Conservation (phyloP, 176 grass and related monocot species). For the Ampelocalamus luodianensis region DNA sequence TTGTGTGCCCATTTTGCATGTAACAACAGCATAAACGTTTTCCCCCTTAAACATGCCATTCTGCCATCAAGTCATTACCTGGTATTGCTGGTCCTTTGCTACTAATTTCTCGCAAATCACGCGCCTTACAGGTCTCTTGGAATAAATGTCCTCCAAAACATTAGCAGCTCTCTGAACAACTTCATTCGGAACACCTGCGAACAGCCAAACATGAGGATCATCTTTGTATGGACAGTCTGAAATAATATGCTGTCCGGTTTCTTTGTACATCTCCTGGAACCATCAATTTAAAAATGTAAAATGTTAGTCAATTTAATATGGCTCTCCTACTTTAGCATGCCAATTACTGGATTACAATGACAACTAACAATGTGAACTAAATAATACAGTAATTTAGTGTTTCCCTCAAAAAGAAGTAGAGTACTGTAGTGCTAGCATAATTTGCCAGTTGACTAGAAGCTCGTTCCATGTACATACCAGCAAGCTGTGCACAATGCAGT, state of each 20-base stretch:
- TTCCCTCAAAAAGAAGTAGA: no score
- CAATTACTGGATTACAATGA: no score
- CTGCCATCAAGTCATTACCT: constrained; percentile 52
- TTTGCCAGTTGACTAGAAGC: constrained; percentile 25
- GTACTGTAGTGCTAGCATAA: not conserved
- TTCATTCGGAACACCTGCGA: constrained; percentile 64
- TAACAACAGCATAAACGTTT: constrained; percentile 41
- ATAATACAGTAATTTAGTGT: no score
- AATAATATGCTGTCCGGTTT: no score
- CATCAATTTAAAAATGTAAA: no score
- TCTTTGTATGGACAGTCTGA: constrained; percentile 21
- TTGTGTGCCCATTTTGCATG: not conserved
- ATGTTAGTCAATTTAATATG: no score
- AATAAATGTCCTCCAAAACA: constrained; percentile 73
- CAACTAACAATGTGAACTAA: no score
- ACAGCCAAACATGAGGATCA: constrained; percentile 35
- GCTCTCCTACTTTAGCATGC: no score
- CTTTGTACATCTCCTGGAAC: no score
- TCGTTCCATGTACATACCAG: constrained; percentile 61
- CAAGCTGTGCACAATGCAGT: constrained; percentile 87
- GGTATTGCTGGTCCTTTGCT: constrained; percentile 70
- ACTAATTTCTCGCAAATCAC: constrained; percentile 57
- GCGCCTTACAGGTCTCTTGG: constrained; percentile 62
- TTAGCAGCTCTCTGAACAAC: constrained; percentile 69
- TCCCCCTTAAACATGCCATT: constrained; percentile 10